Evolutionary conservation across 1,284 basidiomycete genomes (phyloP), one percentile per base, ranked within the genome.

Genomic region (Trametes sp.): DNA sequence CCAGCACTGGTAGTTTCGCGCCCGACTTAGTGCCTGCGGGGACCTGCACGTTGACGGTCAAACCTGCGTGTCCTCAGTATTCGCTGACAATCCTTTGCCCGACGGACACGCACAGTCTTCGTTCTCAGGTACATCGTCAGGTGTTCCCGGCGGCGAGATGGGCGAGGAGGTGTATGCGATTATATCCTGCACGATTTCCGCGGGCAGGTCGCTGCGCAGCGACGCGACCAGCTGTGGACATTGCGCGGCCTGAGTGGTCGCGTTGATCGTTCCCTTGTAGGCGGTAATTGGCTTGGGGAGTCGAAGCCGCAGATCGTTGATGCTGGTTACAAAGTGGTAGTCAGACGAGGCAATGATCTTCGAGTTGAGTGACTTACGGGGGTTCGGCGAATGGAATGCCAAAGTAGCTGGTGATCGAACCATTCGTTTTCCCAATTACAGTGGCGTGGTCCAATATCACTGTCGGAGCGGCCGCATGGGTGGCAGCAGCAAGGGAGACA

Each of bases 341-440:
- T 6, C 19, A 16, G 16, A n/a, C n/a, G 13, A 19, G 8, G n/a
- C 4, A 41, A 2, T 3, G 38, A 41, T n/a, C 1, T 19, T 19
- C 14, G n/a, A 19, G 6, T 5, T 6, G 38, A 4, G 16, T 2
- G n/a, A 66, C 76, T 59, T 61, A 78, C 75, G 79, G 79, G 8
- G 80, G 77, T 50, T 75, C 64, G 0, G 84, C 84, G 61, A 81
- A 87, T 0, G 84, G 84, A 49, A 87, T 84, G 0, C 84, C 84
- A 8, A 84, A 69, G 62, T 81, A 85, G 55, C 78, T 76, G n/a
- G 75, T 70, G 0, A 80, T 70, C 6, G 57, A 48, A 14, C 52
- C 59, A 10, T 48, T 54, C 16, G 57, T 28, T 16, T 38, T 49
- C 1, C 69, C 69, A 16, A 60, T 33, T 31, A 69, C 67, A 1